Conservation (phyloP, 768 basidiomycete genomes). For the Neoboletus brunneissimus region DNA sequence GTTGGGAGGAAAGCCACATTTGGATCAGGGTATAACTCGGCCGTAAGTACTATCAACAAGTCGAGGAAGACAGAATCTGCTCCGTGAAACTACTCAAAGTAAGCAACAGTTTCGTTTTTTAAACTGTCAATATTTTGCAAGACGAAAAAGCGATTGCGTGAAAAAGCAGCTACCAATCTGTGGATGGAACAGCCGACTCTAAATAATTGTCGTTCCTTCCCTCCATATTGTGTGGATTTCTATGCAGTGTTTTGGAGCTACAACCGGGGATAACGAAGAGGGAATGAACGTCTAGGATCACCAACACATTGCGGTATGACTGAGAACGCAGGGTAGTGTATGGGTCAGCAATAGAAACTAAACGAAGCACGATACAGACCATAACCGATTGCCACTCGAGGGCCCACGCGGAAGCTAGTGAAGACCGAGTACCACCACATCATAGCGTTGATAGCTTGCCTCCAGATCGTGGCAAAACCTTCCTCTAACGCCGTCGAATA, state of each 20-base stretch:
- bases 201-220: neutral
- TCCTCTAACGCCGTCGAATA: constrained; percentile 21
- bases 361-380: neutral
- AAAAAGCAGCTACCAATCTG: neutral
- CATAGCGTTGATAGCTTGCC: neutral
- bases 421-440: constrained; percentile 16
- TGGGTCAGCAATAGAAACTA: neutral
- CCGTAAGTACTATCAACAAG: neutral
- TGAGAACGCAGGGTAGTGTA: neutral
- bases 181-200: neutral
- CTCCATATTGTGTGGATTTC: neutral
- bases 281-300: neutral
- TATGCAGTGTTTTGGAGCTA: neutral
- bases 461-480: constrained; percentile 15
- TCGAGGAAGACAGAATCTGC: neutral
- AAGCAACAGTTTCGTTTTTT: neutral
- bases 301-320: neutral
- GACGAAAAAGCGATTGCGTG: neutral
- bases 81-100: too few relatives aligned
- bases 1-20: neutral
- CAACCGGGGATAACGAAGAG: neutral
- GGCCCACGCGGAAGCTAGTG: constrained; percentile 1
- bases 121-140: neutral
- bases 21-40: neutral
- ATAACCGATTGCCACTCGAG: neutral